Evolutionary conservation across 345 rosid species (phyloP), one percentile per base, ranked within the genome.

Genomic region (Theobroma cacao): DNA sequence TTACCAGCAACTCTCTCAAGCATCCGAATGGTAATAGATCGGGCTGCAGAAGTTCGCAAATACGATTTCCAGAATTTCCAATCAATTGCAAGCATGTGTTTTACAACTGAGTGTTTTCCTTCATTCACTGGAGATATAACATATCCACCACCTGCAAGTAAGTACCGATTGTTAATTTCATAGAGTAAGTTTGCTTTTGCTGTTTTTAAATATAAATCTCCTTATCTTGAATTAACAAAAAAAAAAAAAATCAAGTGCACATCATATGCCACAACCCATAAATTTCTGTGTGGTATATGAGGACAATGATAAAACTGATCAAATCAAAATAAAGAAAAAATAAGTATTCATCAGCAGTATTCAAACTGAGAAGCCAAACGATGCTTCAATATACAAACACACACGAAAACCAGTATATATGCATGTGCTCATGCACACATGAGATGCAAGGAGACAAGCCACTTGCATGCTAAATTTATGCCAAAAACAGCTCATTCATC

Each of bases 81-180:
- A 79, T 95, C 98, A 85, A 92, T 84, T 79, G 97, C 98, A 82
- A 95, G 98, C 98, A 95, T 95, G 87, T 93, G 98, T 85, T 95
- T 95, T 70, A 95, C 97, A 38, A 89, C 85, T 58, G 98, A 95
- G 58, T 88, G 90, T 81, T 82, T 89, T 73, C 94, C 98, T 58
- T 92, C 88, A 71, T 88, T 88, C 30, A 85, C 80, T 20, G 98
- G 98, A 84, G 95, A 87, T 74, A 95, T 86, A 69, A 95, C 97
- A 86, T 90, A 95, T 82, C 98, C 98, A 52, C 98, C 98, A 84
- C 98, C 98, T 93, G 88, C 78, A 77, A 88, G 36, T 50, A 83
- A 47, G 72, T n/a, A 34, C 52, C 77, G 43, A 80, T 56, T 5
- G 17, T 76, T 75, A 63, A 48, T 9, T 22, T 62, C 12, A 10